A percentile compares a stretch with the other conserved stretches of the same genome.
phyloP scores from a whole-genome alignment of 345 rosid species.

The Bretschneidera sinensis region DNA sequence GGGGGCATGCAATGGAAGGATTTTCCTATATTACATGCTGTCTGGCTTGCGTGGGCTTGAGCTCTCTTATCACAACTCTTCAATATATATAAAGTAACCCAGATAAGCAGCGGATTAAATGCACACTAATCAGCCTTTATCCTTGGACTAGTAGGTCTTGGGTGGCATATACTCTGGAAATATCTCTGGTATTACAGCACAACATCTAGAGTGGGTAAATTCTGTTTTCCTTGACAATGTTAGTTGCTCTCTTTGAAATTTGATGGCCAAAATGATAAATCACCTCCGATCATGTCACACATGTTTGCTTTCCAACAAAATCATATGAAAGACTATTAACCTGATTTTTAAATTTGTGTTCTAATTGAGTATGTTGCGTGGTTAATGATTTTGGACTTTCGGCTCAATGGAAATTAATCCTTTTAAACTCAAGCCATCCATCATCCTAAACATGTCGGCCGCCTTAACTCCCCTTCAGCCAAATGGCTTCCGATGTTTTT shows the following conservation, averaged over 20 bases:
- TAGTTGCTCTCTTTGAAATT: background rate
- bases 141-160: conserved; percentile 53
- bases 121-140: conserved; percentile 17
- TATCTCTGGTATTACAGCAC: conserved; percentile 83
- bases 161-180: conserved; percentile 85
- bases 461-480: no score
- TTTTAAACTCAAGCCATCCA: no score
- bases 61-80: background rate
- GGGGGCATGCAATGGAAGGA: background rate
- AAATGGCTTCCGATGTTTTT: no score
- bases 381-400: no score
- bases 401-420: no score
- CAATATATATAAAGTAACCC: no score
- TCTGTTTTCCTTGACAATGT: conserved; percentile 13
- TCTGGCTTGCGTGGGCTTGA: conserved; percentile 5
- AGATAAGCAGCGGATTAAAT: no score
- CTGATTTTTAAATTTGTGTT: background rate
- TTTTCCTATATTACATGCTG: background rate
- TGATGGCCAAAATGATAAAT: background rate
- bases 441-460: no score
- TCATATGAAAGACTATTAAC: background rate
- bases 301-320: background rate
- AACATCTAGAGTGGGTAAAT: conserved; percentile 91
- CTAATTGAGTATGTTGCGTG: background rate
- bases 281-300: background rate